Evolutionary conservation across 2,329 filamentous ascomycete species (phyloP), one percentile per base, ranked within the genome.

Genomic region (Alternaria infectoria): DNA sequence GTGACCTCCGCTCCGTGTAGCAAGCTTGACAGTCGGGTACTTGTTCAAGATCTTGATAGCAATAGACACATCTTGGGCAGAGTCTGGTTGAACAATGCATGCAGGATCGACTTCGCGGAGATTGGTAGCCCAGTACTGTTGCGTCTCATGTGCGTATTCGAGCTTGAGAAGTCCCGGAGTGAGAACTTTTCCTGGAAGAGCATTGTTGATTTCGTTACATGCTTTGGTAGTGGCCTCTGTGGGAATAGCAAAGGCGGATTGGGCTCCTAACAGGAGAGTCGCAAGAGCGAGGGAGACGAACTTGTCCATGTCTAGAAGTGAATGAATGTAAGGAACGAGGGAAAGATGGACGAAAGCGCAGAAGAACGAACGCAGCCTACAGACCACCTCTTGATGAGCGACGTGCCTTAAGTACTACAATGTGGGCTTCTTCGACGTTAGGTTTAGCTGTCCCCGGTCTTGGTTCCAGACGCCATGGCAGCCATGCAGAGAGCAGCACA

Each of bases 1-100:
- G 62, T 83, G 81, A 3, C 82, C 72, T 58, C 74, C 73, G 54
- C 73, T 71, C 28, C 67, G 69, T n/a, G 65, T 68, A 13, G 74
- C 72, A 52, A 77, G 73, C 23, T 66, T 69, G 26, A 71, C 66
- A 25, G 28, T 67, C 21, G 64, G 57, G 28, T 69, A 70, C 50
- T 74, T 69, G 46, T 68, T 62, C 49, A 77, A 58, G n/a, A 71
- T 60, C 13, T 70, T 74, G 23, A 76, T 59, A 9, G 66, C 69
- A n/a, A 60, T 63, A 17, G 71, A 63, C 4, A 76, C 64, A 57
- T 76, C 73, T 32, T 73, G 56, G 26, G 74, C 64, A 54, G 66
- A 67, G 10, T 45, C 62, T 13, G 73, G 74, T 28, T 72, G 71
- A 15, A 74, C 61, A 4, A 76, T 69, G 30, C 74, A 77, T 50